A percentile compares a stretch with the other conserved stretches of the same genome.
phyloP scores from a whole-genome alignment of 257 asterid species.

The Haberlea rhodopensis region DNA sequence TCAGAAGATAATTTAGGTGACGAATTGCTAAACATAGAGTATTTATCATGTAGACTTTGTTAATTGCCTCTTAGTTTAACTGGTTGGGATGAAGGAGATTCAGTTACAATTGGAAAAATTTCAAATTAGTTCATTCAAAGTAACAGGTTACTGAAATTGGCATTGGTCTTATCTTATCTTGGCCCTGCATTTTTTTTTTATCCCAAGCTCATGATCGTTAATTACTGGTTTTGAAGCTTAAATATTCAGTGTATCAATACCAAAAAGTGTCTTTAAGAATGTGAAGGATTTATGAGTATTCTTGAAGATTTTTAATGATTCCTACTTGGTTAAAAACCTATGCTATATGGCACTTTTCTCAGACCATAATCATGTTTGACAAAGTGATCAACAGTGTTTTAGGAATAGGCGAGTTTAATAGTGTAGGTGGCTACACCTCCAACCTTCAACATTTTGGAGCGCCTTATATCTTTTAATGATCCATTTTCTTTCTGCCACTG shows the following conservation, averaged over 20 bases:
- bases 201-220: constrained; percentile 13
- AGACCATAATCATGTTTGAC: too few relatives aligned
- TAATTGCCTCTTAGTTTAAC: not conserved
- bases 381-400: constrained; percentile 20
- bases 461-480: too few relatives aligned
- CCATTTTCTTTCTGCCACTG: too few relatives aligned
- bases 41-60: not conserved
- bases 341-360: not conserved
- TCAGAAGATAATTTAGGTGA: constrained; percentile 11
- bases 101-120: not conserved
- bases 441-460: too few relatives aligned
- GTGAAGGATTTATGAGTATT: too few relatives aligned
- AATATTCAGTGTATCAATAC: not conserved
- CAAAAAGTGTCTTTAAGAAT: not conserved
- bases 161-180: not conserved
- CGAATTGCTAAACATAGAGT: not conserved
- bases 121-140: not conserved
- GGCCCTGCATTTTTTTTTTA: too few relatives aligned
- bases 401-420: not conserved
- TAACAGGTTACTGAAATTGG: too few relatives aligned
- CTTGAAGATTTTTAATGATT: not conserved
- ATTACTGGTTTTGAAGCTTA: constrained; percentile 9
- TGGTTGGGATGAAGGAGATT: not conserved
- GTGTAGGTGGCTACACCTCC: too few relatives aligned
- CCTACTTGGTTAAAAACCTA: not conserved